Conservation (phyloP, 176 grass and related monocot genomes). For the Themeda triandra region DNA sequence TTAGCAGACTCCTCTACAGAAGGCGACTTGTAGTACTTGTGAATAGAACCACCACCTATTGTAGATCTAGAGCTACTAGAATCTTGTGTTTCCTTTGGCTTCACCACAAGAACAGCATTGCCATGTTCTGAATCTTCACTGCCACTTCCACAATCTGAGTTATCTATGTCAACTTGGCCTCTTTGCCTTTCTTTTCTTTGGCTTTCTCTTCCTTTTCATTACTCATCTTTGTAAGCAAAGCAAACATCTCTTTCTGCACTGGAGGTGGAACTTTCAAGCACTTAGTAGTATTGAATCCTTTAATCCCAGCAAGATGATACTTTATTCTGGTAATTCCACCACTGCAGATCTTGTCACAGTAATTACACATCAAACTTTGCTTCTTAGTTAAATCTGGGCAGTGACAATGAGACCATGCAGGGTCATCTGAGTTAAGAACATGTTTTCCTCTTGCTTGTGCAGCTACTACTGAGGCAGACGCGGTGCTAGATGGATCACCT, state of each 20-base stretch:
- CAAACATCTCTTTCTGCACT: background rate
- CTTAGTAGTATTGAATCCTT: background rate
- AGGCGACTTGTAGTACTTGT: background rate
- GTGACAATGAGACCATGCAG: too few species aligned
- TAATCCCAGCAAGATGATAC: background rate
- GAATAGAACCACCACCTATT: background rate
- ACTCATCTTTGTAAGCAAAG: too few species aligned
- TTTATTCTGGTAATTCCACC: background rate
- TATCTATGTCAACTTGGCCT: background rate
- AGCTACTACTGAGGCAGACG: too few species aligned
- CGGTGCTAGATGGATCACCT: too few species aligned
- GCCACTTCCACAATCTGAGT: background rate
- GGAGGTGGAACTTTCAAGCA: background rate
- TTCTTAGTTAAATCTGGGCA: background rate
- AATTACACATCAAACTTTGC: background rate
- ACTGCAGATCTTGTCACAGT: background rate
- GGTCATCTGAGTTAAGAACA: too few species aligned
- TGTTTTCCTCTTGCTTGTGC: too few species aligned
- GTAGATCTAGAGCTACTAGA: background rate
- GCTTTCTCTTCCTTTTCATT: background rate
- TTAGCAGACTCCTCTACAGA: background rate
- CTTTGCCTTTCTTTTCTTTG: background rate
- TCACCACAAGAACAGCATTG: background rate
- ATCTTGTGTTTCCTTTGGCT: background rate
- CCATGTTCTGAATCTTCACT: background rate